These are phyloP conservation scores for Alternaria hordeiaustralica DNA, from an alignment of 2,329 filamentous ascomycete species.

Conservation along the genomic window DNA sequence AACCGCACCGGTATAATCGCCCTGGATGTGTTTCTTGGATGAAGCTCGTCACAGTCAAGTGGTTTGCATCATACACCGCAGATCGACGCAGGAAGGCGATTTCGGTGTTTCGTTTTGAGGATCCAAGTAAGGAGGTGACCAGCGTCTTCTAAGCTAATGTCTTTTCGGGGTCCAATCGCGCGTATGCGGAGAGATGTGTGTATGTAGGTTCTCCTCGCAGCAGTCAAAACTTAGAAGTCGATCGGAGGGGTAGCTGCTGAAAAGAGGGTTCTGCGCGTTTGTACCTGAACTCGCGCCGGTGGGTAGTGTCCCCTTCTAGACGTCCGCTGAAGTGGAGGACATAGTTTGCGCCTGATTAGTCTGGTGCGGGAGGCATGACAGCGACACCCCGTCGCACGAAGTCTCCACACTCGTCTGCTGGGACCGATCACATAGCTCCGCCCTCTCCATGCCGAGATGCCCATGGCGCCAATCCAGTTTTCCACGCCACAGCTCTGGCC, in stretches of 20 bases:
- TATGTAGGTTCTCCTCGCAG: conserved; percentile 1
- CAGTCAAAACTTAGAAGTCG: not conserved
- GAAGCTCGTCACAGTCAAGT: not conserved
- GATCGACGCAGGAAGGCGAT: not conserved
- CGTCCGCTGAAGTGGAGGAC: not conserved
- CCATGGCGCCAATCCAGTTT: conserved; percentile 1
- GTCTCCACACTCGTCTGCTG: conserved; percentile 3
- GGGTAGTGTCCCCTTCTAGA: not conserved
- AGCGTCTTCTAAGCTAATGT: not conserved
- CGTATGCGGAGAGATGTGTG: not conserved
- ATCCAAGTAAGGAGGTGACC: not conserved
- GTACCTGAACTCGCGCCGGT: conserved; percentile 8
- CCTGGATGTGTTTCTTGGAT: not conserved
- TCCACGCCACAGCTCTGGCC: conserved; percentile 11
- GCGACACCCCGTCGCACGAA: not conserved
- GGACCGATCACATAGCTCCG: conserved; percentile 6
- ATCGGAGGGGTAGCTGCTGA: not conserved
- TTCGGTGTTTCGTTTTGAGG: not conserved
- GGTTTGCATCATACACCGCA: conserved; percentile 1
- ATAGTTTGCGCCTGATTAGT: not conserved
- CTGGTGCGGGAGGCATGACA: conserved; percentile 1
- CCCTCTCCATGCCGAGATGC: conserved; percentile 4
- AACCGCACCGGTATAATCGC: not conserved
- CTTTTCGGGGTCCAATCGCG: conserved; percentile 2
- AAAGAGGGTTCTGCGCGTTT: not conserved